A percentile compares a stretch with the other conserved stretches of the same genome.
Evolutionary conservation across 2,329 filamentous ascomycete species (phyloP).

Genomic region (Botrytis fabae): DNA sequence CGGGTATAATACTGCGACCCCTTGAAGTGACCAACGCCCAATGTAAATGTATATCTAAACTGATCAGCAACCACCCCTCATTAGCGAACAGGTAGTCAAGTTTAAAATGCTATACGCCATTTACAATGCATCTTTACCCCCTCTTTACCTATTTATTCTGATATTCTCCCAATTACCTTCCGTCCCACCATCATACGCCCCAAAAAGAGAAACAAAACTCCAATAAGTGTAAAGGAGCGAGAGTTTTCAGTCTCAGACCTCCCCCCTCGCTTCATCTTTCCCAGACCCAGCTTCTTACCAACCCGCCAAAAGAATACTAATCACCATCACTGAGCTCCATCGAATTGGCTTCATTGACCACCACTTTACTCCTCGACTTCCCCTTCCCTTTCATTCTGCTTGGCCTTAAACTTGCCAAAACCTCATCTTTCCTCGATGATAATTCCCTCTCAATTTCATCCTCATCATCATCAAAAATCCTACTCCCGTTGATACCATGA

Average conservation of each 20-base stretch:
- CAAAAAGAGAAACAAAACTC: neutral
- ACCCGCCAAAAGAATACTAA: slow-evolving; percentile 22
- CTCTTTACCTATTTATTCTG: neutral
- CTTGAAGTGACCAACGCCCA: neutral
- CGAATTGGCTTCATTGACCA: slow-evolving; percentile 45
- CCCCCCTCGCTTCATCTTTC: neutral
- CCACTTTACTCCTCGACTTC: slow-evolving; percentile 44
- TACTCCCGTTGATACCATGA: slow-evolving; percentile 30
- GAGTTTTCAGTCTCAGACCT: neutral
- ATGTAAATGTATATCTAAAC: neutral
- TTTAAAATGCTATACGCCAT: slow-evolving; percentile 20
- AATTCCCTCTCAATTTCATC: slow-evolving; percentile 58
- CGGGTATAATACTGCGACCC: neutral
- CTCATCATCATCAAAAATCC: slow-evolving; percentile 45
- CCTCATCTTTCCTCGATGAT: slow-evolving; percentile 48
- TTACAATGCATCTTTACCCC: slow-evolving; percentile 8
- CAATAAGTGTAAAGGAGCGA: neutral
- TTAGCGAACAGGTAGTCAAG: neutral
- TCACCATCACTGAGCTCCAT: slow-evolving; percentile 61
- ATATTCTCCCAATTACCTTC: neutral
- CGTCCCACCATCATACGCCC: neutral
- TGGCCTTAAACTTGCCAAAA: slow-evolving; percentile 45
- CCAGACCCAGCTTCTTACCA: neutral
- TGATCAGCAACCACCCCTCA: neutral
- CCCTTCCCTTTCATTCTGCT: slow-evolving; percentile 47